These are phyloP conservation scores for Leccinum solheimii DNA, from an alignment of 1,284 basidiomycete genomes.

Conservation along the genomic window DNA sequence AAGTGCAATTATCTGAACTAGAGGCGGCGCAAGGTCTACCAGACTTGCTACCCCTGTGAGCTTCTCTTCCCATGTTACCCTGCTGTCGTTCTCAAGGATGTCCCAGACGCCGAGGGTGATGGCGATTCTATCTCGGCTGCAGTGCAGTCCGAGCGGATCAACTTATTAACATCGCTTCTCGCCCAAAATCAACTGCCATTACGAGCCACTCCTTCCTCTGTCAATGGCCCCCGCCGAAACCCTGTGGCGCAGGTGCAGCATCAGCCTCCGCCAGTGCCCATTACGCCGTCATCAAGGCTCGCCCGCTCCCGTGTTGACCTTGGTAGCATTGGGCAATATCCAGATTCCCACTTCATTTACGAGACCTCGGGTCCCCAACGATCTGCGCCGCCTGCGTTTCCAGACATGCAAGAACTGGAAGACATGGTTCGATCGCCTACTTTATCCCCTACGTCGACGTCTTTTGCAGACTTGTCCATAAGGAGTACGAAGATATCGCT, in stretches of 20 bases:
- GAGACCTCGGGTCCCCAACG: conserved; percentile 53
- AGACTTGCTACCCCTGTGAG: conserved; percentile 80
- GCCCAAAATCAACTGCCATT: conserved; percentile 47
- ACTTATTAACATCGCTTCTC: conserved; percentile 68
- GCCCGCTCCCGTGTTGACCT: conserved; percentile 52
- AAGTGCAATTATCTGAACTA: conserved; percentile 86
- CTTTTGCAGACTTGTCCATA: conserved; percentile 62
- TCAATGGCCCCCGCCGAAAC: conserved; percentile 42
- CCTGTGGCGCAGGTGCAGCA: conserved; percentile 47
- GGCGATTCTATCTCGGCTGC: conserved; percentile 72
- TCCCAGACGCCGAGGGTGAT: conserved; percentile 75
- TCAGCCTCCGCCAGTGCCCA: conserved; percentile 36
- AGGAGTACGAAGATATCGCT: conserved; percentile 46
- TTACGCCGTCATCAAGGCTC: conserved; percentile 36
- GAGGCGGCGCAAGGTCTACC: conserved; percentile 83
- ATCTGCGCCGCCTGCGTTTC: conserved; percentile 26
- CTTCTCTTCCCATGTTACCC: conserved; percentile 4
- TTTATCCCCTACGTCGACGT: conserved; percentile 59
- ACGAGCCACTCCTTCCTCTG: conserved; percentile 15
- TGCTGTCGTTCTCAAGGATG: conserved; percentile 10
- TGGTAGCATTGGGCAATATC: conserved; percentile 39
- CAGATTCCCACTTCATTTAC: conserved; percentile 56
- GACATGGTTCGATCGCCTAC: conserved; percentile 62
- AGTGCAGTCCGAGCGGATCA: conserved; percentile 80
- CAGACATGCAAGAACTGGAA: conserved; percentile 25